Percentiles rank a stretch among this genome's conserved stretches.
Conservation (phyloP, 345 rosid genomes). For the Nasturtium officinale region DNA sequence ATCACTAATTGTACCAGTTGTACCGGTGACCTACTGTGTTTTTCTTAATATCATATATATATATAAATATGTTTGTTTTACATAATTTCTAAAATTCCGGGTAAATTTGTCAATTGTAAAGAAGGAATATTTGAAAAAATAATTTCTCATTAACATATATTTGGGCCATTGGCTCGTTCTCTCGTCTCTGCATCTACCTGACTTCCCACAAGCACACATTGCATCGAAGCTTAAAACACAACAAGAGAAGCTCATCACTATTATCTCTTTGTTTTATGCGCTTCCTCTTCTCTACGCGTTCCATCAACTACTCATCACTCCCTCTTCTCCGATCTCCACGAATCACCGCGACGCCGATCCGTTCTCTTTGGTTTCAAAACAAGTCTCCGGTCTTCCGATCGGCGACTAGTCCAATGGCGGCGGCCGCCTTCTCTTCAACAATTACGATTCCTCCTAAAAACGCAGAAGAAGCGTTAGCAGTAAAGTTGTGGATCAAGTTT, state of each 20-base stretch:
- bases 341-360: conserved; percentile 25
- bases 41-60: too few relatives aligned
- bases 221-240: not conserved
- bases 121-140: too few relatives aligned
- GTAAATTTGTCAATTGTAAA: too few relatives aligned
- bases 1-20: too few relatives aligned
- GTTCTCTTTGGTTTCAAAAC: conserved; percentile 29
- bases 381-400: conserved; percentile 42
- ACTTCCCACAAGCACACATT: not conserved
- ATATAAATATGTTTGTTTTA: too few relatives aligned
- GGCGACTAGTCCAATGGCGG: conserved; percentile 46
- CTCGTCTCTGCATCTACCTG: conserved; percentile 27
- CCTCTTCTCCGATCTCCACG: conserved; percentile 32
- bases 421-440: conserved; percentile 34
- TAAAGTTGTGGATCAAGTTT: conserved; percentile 74
- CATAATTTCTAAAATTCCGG: too few relatives aligned
- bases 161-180: too few relatives aligned
- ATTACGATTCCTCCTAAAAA: conserved; percentile 46
- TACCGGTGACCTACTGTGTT: too few relatives aligned
- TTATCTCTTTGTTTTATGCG: conserved; percentile 48
- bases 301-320: conserved; percentile 29
- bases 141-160: too few relatives aligned
- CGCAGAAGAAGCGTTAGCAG: conserved; percentile 62
- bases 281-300: conserved; percentile 36
- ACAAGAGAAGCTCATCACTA: not conserved